phyloP scores from a whole-genome alignment of 176 grass and related monocot genomes.

The Olyra latifolia region DNA sequence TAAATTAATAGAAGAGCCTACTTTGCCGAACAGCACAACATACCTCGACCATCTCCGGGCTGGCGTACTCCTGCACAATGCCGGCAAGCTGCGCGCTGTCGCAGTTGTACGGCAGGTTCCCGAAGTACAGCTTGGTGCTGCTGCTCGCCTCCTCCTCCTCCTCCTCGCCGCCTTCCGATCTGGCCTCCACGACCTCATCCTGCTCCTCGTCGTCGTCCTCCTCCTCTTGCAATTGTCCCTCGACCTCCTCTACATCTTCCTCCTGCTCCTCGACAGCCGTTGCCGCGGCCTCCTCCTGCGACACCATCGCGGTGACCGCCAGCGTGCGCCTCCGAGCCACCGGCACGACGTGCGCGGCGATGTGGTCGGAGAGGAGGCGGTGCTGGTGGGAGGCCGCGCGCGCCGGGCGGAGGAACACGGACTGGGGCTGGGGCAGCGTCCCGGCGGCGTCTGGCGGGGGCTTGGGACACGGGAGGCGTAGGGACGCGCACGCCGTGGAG shows the following conservation, averaged over 20 bases:
- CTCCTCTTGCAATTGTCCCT: slow-evolving; percentile 36
- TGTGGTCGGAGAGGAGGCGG: slow-evolving; percentile 17
- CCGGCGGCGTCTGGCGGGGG: slow-evolving; percentile 5
- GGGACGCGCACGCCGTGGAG: slow-evolving; percentile 44
- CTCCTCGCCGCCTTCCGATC: neutral
- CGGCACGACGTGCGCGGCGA: neutral
- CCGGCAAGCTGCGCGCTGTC: slow-evolving; percentile 88
- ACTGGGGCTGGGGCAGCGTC: slow-evolving; percentile 16
- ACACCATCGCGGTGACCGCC: slow-evolving; percentile 28
- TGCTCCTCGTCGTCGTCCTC: slow-evolving; percentile 13
- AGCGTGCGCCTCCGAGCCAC: neutral
- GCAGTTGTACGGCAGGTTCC: slow-evolving; percentile 95
- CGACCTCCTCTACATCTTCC: neutral
- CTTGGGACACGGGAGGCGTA: slow-evolving; percentile 17
- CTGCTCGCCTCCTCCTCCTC: slow-evolving; percentile 12
- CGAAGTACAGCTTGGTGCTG: slow-evolving; percentile 84
- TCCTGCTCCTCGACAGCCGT: slow-evolving; percentile 46
- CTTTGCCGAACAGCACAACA: neutral
- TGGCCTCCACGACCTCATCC: neutral
- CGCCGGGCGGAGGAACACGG: slow-evolving; percentile 10
- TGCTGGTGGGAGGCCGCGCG: neutral
- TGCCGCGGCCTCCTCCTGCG: slow-evolving; percentile 55
- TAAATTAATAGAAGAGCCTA: neutral
- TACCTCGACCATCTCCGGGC: slow-evolving; percentile 95
- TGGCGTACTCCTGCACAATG: slow-evolving; percentile 78